Evolutionary conservation across 805 yeast species (phyloP), one percentile per base, ranked within the genome.

Genomic region (Komagataella ulmi): DNA sequence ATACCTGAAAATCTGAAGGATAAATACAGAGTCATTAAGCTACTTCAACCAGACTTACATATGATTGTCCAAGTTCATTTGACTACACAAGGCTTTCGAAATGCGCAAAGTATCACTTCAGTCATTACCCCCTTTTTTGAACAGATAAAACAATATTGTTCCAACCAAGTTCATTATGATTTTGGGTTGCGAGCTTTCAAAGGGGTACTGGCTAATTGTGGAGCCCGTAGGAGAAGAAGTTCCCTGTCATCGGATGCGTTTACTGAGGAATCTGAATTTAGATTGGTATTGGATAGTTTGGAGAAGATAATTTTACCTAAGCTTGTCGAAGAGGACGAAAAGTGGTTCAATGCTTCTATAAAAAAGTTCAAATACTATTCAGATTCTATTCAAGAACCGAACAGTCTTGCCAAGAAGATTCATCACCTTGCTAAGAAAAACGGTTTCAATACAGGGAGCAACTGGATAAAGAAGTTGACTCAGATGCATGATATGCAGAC

Each of bases 111-210:
- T 0, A 58, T 83, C 3, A 67, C 96, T 0, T 21, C 51, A 2
- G 64, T 62, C 3, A 66, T 85, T 17, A 86, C 84, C 0, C 71
- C 76, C 0, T 71, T 87, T 30, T 83, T 88, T 55, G 54, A 54
- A 0, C 61, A 60, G 1, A 61, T 91, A n/a, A 59, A 63, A 2
- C n/a, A 14, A 0, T 49, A 53, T 0, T 64, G 79, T 10, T 72
- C 85, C 0, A 19, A 54, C 0, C 96, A 88, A 59, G 60, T 64
- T 3, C 97, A 91, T 61, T 91, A 91, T 58, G 97, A 91, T 59
- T 91, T 91, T 74, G 96, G 97, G 0, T 66, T 91, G 46, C 73
- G 98, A 54, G 82, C 96, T 0, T 63, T 91, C 53, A 91, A 90
- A 59, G 73, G 80, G 44, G 77, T 83, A 0, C 63, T 91, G 17